Conservation (phyloP, 257 asterid genomes). For the Rauvolfia tetraphylla region DNA sequence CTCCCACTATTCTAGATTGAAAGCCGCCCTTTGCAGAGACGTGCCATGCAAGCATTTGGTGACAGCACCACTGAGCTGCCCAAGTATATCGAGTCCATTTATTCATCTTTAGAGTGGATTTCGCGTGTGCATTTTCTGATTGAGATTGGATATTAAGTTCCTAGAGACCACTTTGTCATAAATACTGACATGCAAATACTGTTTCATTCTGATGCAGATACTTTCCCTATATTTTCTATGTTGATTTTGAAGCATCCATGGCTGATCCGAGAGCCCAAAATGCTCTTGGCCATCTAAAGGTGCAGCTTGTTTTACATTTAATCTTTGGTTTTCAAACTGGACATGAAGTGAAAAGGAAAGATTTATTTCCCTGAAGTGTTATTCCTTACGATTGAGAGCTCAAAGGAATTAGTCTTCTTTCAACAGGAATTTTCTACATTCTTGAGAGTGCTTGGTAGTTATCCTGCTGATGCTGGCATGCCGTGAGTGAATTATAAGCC, state of each 20-base stretch:
- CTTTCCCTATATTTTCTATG: conserved; percentile 94
- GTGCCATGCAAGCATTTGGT: conserved; percentile 59
- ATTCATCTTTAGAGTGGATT: not conserved
- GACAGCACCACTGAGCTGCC: conserved; percentile 55
- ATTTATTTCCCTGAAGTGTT: conserved; percentile 1
- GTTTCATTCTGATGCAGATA: conserved; percentile 45
- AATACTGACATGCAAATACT: not conserved
- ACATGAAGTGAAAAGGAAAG: not conserved
- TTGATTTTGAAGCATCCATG: conserved; percentile 99
- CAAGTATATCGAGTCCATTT: conserved; percentile 43
- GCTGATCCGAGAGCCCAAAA: conserved; percentile 98
- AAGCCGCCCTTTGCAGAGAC: conserved; percentile 94
- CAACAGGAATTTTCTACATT: conserved; percentile 93
- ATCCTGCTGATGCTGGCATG: conserved; percentile 81
- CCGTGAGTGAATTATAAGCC: conserved; percentile 37
- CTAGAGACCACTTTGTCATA: not conserved
- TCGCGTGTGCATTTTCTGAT: not conserved
- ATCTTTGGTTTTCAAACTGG: not conserved
- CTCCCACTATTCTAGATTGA: conserved; percentile 57
- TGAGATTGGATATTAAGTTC: not conserved
- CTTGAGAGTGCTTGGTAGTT: conserved; percentile 94
- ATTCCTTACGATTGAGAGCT: not conserved
- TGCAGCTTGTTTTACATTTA: conserved; percentile 18
- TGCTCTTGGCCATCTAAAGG: conserved; percentile 92
- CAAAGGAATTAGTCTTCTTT: conserved; percentile 14